Evolutionary conservation across 371 early-diverging fungal genomes (phyloP).

Genomic region (Syncephalis plumigaleata): DNA sequence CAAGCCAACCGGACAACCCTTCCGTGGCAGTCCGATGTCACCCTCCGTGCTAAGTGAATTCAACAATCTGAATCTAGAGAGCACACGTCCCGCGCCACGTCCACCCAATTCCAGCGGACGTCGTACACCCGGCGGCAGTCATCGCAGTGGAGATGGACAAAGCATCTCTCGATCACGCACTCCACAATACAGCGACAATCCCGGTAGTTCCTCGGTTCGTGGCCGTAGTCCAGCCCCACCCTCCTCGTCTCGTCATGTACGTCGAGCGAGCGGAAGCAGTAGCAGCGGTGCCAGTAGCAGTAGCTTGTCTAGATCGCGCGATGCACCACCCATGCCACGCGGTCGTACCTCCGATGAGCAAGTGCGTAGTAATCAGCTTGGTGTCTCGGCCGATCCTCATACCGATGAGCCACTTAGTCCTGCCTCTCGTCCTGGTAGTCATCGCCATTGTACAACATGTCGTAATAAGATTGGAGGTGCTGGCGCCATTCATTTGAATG

Average conservation of each 20-base stretch:
- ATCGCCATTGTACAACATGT: no score
- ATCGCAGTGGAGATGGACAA: neutral
- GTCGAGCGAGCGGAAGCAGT: slow-evolving; percentile 13
- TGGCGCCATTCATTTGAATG: no score
- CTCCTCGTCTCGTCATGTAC: no score
- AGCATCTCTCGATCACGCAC: neutral
- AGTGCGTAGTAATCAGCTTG: no score
- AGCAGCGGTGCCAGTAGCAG: slow-evolving; percentile 14
- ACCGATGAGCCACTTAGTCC: no score
- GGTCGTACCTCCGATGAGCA: no score
- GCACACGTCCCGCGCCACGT: slow-evolving; percentile 14
- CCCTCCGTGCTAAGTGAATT: neutral
- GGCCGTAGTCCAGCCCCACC: neutral
- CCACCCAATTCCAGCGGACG: slow-evolving; percentile 3
- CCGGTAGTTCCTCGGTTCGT: slow-evolving; percentile 9
- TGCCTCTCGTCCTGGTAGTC: no score
- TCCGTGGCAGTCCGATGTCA: neutral
- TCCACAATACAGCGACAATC: slow-evolving; percentile 12
- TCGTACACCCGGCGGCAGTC: slow-evolving; percentile 1
- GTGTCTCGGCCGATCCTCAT: no score
- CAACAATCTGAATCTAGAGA: neutral
- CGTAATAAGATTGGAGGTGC: no score
- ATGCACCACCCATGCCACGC: no score
- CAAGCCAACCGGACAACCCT: slow-evolving; percentile 7
- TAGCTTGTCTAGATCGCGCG: slow-evolving; percentile 1